These are phyloP conservation scores for Aureobasidium melanogenum DNA, from an alignment of 2,329 filamentous ascomycete species.

Conservation along the genomic window DNA sequence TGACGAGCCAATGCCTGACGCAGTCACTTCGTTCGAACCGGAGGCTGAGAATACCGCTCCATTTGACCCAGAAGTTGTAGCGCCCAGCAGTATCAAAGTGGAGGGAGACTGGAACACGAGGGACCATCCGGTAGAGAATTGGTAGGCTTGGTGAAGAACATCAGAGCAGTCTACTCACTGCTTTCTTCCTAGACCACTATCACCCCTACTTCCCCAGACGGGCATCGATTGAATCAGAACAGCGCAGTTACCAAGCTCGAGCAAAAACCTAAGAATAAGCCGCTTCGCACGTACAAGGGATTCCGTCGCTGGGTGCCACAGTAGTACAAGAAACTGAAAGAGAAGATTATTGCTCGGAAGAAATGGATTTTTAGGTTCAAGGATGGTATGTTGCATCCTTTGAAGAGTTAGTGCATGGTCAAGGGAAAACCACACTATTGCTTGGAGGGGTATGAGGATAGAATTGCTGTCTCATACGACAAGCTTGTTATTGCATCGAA, in stretches of 20 bases:
- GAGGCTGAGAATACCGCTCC: neutral
- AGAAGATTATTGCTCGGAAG: neutral
- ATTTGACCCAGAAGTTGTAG: neutral
- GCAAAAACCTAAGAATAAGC: neutral
- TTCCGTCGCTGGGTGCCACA: neutral
- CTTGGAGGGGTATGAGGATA: neutral
- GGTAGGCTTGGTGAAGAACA: neutral
- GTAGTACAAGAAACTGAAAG: neutral
- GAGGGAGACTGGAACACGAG: neutral
- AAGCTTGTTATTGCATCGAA: neutral
- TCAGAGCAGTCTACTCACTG: conserved; percentile 7
- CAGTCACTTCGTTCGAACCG: neutral
- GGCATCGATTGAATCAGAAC: neutral
- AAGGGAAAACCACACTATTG: neutral
- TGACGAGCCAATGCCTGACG: conserved; percentile 6
- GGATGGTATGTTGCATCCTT: neutral
- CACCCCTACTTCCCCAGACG: neutral
- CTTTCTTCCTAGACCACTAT: neutral
- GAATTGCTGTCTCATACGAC: neutral
- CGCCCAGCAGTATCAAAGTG: neutral
- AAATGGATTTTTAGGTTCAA: neutral
- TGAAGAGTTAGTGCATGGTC: neutral
- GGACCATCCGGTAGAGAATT: neutral
- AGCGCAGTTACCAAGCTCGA: neutral
- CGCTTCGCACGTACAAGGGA: neutral